Conservation (phyloP, 192 early-diverging fungal genomes). For the Backusella liffmaniae region DNA sequence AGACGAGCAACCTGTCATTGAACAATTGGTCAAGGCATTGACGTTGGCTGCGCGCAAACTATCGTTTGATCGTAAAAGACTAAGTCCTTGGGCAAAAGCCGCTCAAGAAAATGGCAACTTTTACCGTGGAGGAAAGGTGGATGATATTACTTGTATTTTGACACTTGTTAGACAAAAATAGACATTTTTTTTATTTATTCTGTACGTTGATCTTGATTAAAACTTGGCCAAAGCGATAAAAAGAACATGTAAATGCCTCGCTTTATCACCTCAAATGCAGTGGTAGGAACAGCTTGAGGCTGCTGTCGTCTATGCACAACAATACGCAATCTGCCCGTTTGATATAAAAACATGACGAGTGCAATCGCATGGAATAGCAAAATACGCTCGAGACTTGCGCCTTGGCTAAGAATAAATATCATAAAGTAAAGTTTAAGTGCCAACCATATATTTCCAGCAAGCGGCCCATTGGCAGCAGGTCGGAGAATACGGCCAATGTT, state of each 20-base stretch:
- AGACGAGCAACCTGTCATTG: slow-evolving; percentile 25
- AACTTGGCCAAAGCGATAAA: slow-evolving; percentile 22
- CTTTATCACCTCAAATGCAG: slow-evolving; percentile 15
- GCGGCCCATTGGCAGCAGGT: background rate
- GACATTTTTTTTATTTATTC: background rate
- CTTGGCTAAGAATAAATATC: slow-evolving; percentile 60
- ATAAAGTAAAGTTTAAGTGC: slow-evolving; percentile 59
- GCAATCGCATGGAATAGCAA: slow-evolving; percentile 55
- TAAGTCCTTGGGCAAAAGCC: slow-evolving; percentile 49
- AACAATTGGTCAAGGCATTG: slow-evolving; percentile 45
- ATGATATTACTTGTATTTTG: slow-evolving; percentile 59
- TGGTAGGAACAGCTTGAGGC: background rate
- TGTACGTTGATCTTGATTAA: slow-evolving; percentile 20
- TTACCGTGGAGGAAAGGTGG: slow-evolving; percentile 52
- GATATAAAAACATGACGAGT: slow-evolving; percentile 57
- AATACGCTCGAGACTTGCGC: slow-evolving; percentile 58
- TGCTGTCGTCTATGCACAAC: slow-evolving; percentile 27
- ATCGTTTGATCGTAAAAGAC: slow-evolving; percentile 46
- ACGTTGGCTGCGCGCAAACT: slow-evolving; percentile 52
- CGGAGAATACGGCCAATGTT: background rate
- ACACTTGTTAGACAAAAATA: slow-evolving; percentile 39
- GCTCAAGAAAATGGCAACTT: slow-evolving; percentile 47
- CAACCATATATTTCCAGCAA: slow-evolving; percentile 45
- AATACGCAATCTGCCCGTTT: slow-evolving; percentile 53
- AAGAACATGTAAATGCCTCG: slow-evolving; percentile 22